Base-by-base conservation (phyloP, 2,329 filamentous ascomycete species). In the Sarocladiaceae sp. region DNA sequence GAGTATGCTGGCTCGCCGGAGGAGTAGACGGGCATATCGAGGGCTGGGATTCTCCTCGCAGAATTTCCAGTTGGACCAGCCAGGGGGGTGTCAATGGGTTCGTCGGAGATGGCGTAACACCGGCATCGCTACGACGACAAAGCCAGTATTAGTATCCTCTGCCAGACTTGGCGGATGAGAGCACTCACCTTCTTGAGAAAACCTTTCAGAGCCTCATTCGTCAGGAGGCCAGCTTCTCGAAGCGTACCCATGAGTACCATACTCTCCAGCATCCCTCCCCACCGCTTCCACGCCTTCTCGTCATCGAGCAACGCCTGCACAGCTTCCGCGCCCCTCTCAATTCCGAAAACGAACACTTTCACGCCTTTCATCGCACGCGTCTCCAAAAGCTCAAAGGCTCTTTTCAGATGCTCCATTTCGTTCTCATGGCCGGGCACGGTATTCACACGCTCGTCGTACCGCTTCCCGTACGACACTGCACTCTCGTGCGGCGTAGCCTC, bases 11-110 rank as follows among this genome's bases (percentile, higher is more conserved):
- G 53, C 49, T 85, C 78, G 3, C 83, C 83, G 2, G 82, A 76
- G n/a, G 83, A 82, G 61, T 83, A 84, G 49, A 80, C 74, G 4
- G 84, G 83, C 50, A 78, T 84, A 4, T 83, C 83, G 33, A 75
- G 67, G 10, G 60, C 51, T 0, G 68, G 67, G 55, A 71, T 66
- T 29, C 57, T 52, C 3, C 65, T 62, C 12, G 59, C 51, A 0
- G 62, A 57, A 51, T 76, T 77, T 9, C 74, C 73, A 2, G 68
- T 56, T 1, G 74, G 66, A 1, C 75, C 74, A 0, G 74, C 65
- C 6, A 88, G 60, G 2, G 73, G 72, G 1, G 65, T 69, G 32
- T 76, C 74, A 0, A 74, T 52, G 0, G 75, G 70, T 3, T 76
- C 65, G 0, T 62, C 44, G 12, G 74, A 80, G n/a, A 72, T 53